Base-by-base conservation (phyloP, 169 alveolate species). In the Theileria luwenshuni region DNA sequence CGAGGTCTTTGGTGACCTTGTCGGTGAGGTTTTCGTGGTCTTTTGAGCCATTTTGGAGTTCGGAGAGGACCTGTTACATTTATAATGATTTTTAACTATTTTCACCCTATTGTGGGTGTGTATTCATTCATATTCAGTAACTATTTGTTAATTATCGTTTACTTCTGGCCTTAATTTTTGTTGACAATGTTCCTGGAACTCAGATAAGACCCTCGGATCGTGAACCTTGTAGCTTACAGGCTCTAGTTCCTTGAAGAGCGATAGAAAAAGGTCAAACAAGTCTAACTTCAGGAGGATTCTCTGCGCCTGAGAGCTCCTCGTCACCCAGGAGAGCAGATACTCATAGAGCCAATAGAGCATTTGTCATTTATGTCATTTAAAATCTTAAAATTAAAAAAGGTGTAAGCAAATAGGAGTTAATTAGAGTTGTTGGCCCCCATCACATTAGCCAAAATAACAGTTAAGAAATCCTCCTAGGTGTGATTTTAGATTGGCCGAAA, bases 241-340 rank as follows among this genome's bases (percentile, higher is more conserved):
- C 0, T 38, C 68, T 3, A 28, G 13, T 15, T 47, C 64, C 51
- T 45, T 49, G 33, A 35, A 68, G 12, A 68, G 30, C 21, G 42
- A n/a, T 15, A 35, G 19, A 21, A 68, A 21, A 41, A n/a, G n/a
- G 17, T 68, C 76, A 17, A 68, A 45, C 33, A 68, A 23, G 30
- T 38, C 56, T 23, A 47, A 42, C 25, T 68, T 42, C 17, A 68
- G 65, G 17, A 68, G 35, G 76, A 68, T 51, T 51, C 76, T 68
- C 33, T 68, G 76, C 25, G 69, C 76, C 23, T 51, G 65, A 0
- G 76, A 68, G 63, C 38, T 49, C 30, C 76, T 45, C n/a, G 76
- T 68, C 30, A 68, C 56, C 7, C 47, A 27, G 47, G 48, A 25
- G 30, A 68, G 23, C 25, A 68, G 21, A 19, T 2, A n/a, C 3